Evolutionary conservation across 352 stramenopile species (phyloP).

Genomic region (Ophiocytium majus): DNA sequence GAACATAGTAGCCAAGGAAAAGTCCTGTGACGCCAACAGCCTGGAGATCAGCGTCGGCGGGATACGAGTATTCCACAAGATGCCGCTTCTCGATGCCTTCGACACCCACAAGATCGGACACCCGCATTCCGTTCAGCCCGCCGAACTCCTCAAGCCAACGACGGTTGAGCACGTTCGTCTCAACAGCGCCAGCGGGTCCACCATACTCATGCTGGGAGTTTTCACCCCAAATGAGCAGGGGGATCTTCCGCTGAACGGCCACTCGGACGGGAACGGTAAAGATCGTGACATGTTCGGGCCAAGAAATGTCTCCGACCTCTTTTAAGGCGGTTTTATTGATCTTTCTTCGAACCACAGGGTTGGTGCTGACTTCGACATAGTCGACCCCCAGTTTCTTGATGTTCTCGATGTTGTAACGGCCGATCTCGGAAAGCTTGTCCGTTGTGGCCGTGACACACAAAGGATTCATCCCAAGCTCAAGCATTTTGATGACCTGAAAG

Average conservation of each 20-base stretch:
- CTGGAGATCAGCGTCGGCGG: not conserved
- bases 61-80: not conserved
- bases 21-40: not conserved
- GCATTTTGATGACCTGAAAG: not conserved
- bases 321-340: too few relatives aligned
- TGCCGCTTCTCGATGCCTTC: not conserved
- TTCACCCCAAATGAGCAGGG: constrained; percentile 8
- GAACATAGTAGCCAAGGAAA: not conserved
- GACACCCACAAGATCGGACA: not conserved
- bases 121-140: too few relatives aligned
- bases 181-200: constrained; percentile 15
- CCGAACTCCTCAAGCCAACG: too few relatives aligned
- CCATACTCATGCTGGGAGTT: too few relatives aligned
- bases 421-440: too few relatives aligned
- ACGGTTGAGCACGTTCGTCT: not conserved
- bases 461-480: not conserved
- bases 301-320: not conserved
- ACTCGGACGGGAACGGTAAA: not conserved
- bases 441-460: not conserved
- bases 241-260: not conserved
- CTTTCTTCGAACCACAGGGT: too few relatives aligned
- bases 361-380: too few relatives aligned
- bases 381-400: too few relatives aligned
- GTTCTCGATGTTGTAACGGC: too few relatives aligned
- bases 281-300: not conserved